Base-by-base conservation (phyloP, 1,284 basidiomycete genomes). In the Earliella scabrosa region DNA sequence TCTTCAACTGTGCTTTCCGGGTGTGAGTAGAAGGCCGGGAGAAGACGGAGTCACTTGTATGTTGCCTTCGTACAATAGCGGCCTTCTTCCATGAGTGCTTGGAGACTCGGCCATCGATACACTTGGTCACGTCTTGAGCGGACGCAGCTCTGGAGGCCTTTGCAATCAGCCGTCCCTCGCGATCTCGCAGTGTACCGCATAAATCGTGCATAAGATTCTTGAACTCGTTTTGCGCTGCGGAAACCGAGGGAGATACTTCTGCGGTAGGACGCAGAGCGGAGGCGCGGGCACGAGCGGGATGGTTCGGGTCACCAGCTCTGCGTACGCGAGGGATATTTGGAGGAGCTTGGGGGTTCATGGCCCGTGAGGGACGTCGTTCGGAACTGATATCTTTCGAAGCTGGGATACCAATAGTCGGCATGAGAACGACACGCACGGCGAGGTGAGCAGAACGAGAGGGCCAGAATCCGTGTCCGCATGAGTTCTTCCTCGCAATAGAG, bases 211-310 rank as follows among this genome's bases (percentile, higher is more conserved):
- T 35, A 20, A 46, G 45, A 24, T 20, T 14, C 20, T 24, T 13
- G 26, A 50, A 38, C 9, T 46, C 20, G 2, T 27, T 20, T 9
- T 20, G 14, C 1, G 56, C 56, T 16, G 46, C 44, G 0, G 21
- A 3, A 6, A 32, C 32, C 2, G 41, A 47, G 13, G 50, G 50
- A n/a, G 45, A 10, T 5, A 34, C 9, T 4, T 46, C 45, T 24
- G 20, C 20, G 20, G 45, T 11, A 16, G 45, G 8, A 24, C 32
- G 20, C 2, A 4, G 11, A 5, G 11, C 5, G 14, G 32, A 13
- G 2, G 21, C 34, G 6, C 45, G 40, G 13, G 9, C 29, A 18
- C 51, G 40, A 5, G 57, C 57, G 6, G 52, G 52, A 34, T 59
- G 57, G 13, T 46, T 49, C n/a, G 40, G 29, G n/a, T 54, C 44